Evolutionary conservation across 2,329 filamentous ascomycete genomes (phyloP).

Genomic region (Verticillium nonalfalfae): DNA sequence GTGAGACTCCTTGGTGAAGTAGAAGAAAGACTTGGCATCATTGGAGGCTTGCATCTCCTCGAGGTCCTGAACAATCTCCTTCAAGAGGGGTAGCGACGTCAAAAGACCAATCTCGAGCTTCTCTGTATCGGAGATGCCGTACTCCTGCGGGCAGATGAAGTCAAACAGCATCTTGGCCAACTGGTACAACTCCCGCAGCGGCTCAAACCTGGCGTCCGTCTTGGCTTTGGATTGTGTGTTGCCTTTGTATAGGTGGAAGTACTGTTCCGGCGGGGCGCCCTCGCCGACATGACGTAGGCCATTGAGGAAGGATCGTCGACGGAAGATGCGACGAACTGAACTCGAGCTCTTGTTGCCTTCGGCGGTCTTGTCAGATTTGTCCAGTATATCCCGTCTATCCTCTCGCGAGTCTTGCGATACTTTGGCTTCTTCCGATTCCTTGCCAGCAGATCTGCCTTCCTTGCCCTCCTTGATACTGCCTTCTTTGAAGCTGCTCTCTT

Average conservation of each 20-base stretch:
- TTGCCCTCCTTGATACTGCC: slow-evolving; percentile 28
- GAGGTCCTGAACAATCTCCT: slow-evolving; percentile 93
- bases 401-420: slow-evolving; percentile 28
- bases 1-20: slow-evolving; percentile 98
- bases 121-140: slow-evolving; percentile 90
- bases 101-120: slow-evolving; percentile 98
- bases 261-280: slow-evolving; percentile 59
- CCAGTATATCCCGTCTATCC: slow-evolving; percentile 21
- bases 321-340: slow-evolving; percentile 46
- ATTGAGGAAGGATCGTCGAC: slow-evolving; percentile 54
- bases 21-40: slow-evolving; percentile 93
- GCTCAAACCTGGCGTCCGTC: slow-evolving; percentile 77
- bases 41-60: slow-evolving; percentile 96
- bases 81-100: slow-evolving; percentile 86
- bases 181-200: slow-evolving; percentile 87
- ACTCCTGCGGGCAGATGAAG: slow-evolving; percentile 97
- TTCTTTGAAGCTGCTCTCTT: slow-evolving; percentile 7
- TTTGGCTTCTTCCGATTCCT: slow-evolving; percentile 33
- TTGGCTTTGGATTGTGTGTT: slow-evolving; percentile 70
- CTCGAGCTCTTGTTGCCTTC: slow-evolving; percentile 19
- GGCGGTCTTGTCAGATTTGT: slow-evolving; percentile 28
- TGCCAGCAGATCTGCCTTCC: slow-evolving; percentile 28
- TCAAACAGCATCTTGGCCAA: slow-evolving; percentile 94
- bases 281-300: slow-evolving; percentile 42
- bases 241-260: slow-evolving; percentile 87